phyloP scores from a whole-genome alignment of 805 yeast genomes.

The Zygosaccharomyces bailii region DNA sequence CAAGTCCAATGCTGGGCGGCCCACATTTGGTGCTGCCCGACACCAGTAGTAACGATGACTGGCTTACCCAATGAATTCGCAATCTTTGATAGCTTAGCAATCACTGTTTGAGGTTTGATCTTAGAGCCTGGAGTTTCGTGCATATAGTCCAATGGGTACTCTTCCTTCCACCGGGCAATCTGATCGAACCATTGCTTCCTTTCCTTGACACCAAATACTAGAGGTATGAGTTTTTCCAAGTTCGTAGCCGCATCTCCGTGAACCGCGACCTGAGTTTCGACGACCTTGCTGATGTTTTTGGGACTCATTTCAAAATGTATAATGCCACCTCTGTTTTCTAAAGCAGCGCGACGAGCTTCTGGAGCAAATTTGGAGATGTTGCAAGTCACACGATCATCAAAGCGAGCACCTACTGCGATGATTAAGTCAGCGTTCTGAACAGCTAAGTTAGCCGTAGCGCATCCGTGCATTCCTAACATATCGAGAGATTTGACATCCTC shows the following conservation, averaged over 20 bases:
- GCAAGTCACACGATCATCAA: constrained; percentile 97
- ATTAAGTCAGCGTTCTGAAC: constrained; percentile 92
- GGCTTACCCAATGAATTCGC: constrained; percentile 56
- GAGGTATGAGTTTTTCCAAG: constrained; percentile 68
- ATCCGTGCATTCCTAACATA: constrained; percentile 98
- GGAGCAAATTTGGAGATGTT: constrained; percentile 88
- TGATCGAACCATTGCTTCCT: constrained; percentile 79
- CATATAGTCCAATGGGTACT: constrained; percentile 83
- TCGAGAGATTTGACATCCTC: constrained; percentile 84
- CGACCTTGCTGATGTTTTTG: constrained; percentile 96
- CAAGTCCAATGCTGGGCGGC: constrained; percentile 97
- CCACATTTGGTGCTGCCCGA: constrained; percentile 99
- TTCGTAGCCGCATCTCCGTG: constrained; percentile 93
- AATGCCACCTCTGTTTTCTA: constrained; percentile 89
- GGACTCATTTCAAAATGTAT: constrained; percentile 94
- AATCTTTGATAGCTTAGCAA: constrained; percentile 71
- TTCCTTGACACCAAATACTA: constrained; percentile 56
- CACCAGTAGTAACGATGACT: constrained; percentile 93
- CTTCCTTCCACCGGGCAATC: constrained; percentile 76
- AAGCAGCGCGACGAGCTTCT: constrained; percentile 83
- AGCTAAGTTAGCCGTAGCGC: constrained; percentile 90
- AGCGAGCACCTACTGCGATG: constrained; percentile 93
- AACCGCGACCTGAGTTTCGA: constrained; percentile 90
- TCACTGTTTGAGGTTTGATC: constrained; percentile 91
- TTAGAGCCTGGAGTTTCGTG: constrained; percentile 72